These are phyloP conservation scores for Arthroderma uncinatum DNA, from an alignment of 2,329 filamentous ascomycete genomes.

Conservation along the genomic window DNA sequence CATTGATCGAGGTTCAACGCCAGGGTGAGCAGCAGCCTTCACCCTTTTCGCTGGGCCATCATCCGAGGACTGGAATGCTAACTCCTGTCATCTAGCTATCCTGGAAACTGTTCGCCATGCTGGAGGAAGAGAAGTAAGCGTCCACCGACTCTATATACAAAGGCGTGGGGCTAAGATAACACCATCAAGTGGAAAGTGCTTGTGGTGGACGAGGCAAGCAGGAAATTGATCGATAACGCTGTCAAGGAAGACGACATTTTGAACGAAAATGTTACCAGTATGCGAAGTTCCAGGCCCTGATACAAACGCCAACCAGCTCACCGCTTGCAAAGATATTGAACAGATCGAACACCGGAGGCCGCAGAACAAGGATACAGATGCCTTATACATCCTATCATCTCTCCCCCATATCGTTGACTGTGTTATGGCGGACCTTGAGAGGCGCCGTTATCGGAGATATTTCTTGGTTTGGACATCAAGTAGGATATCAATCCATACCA, in stretches of 20 bases:
- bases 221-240: slow-evolving; percentile 79
- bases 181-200: slow-evolving; percentile 81
- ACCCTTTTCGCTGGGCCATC: neutral
- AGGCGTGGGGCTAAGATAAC: neutral
- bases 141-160: slow-evolving; percentile 5
- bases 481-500: slow-evolving; percentile 26
- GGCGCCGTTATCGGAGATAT: slow-evolving; percentile 64
- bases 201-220: slow-evolving; percentile 72
- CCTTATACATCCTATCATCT: slow-evolving; percentile 82
- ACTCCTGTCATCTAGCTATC: slow-evolving; percentile 45
- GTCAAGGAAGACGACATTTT: slow-evolving; percentile 94
- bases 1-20: slow-evolving; percentile 74
- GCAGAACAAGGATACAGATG: slow-evolving; percentile 80
- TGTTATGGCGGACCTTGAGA: slow-evolving; percentile 82
- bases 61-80: neutral
- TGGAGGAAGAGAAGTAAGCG: slow-evolving; percentile 63
- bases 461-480: slow-evolving; percentile 77
- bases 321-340: slow-evolving; percentile 64
- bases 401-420: slow-evolving; percentile 84
- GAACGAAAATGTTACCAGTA: slow-evolving; percentile 92
- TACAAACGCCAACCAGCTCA: neutral
- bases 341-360: slow-evolving; percentile 78
- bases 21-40: slow-evolving; percentile 45
- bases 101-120: slow-evolving; percentile 64
- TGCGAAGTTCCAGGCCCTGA: slow-evolving; percentile 3